Evolutionary conservation across 169 alveolate species (phyloP).

Genomic region (Cryptosporidium viatorum): DNA sequence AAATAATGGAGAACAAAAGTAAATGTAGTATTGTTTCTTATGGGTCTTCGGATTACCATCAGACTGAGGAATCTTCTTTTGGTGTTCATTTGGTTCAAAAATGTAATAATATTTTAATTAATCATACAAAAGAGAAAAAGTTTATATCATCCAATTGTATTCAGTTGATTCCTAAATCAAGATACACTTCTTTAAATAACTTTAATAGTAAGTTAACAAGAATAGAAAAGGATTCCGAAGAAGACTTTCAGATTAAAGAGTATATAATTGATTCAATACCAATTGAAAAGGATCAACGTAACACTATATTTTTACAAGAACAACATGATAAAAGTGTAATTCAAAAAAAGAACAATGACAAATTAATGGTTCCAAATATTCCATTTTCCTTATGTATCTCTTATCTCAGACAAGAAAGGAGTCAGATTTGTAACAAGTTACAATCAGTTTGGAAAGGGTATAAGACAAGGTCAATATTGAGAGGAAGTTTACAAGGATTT

Average conservation of each 20-base stretch:
- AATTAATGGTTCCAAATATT: neutral
- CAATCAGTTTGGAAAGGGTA: conserved; percentile 65
- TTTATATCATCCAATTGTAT: conserved; percentile 14
- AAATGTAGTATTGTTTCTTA: neutral
- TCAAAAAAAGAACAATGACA: neutral
- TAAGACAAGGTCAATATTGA: conserved; percentile 56
- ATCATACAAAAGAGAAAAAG: neutral
- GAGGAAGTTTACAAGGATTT: conserved; percentile 12
- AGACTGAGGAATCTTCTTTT: neutral
- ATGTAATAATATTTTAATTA: neutral
- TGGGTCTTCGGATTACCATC: neutral
- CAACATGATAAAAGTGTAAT: neutral
- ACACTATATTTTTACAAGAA: too few species aligned
- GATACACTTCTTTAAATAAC: neutral
- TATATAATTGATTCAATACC: neutral
- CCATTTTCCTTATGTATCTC: conserved; percentile 32
- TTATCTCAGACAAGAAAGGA: conserved; percentile 29
- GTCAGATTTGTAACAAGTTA: neutral
- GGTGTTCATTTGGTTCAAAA: neutral
- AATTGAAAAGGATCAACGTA: neutral
- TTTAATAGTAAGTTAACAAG: neutral
- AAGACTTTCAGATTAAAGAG: neutral
- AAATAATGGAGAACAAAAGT: neutral
- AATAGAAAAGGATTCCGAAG: neutral
- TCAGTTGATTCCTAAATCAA: conserved; percentile 10